phyloP scores from a whole-genome alignment of 441 rosid species.

The Daphne laureola region DNA sequence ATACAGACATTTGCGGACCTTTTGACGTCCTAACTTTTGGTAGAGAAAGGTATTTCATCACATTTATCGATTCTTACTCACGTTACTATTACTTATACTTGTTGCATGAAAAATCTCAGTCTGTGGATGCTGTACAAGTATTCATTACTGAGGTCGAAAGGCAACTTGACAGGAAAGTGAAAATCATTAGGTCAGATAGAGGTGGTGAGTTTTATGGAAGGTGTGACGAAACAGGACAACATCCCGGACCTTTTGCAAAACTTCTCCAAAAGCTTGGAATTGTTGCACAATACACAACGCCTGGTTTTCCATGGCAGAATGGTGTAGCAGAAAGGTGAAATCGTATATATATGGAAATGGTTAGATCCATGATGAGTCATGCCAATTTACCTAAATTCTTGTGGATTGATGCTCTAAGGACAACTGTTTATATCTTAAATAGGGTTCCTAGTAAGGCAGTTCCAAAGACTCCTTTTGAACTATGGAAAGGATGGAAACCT shows the following conservation, averaged over 20 bases:
- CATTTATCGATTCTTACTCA: slow-evolving; percentile 11
- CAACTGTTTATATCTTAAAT: neutral
- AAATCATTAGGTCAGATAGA: neutral
- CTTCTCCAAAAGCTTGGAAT: slow-evolving; percentile 4
- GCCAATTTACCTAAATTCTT: slow-evolving; percentile 1
- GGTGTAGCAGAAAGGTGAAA: slow-evolving; percentile 1
- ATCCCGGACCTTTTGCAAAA: slow-evolving; percentile 5
- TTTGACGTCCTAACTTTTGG: slow-evolving; percentile 4
- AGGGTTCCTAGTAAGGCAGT: slow-evolving; percentile 11
- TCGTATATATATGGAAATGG: slow-evolving; percentile 5
- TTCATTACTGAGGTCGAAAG: slow-evolving; percentile 7
- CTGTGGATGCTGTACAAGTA: neutral
- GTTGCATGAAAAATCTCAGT: slow-evolving; percentile 3
- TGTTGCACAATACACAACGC: slow-evolving; percentile 1
- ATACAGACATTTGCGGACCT: slow-evolving; percentile 10
- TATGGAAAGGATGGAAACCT: neutral
- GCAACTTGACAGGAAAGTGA: slow-evolving; percentile 12
- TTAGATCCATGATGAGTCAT: neutral
- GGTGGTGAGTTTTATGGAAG: slow-evolving; percentile 14
- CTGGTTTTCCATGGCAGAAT: neutral
- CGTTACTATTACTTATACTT: slow-evolving; percentile 1
- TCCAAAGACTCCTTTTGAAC: neutral
- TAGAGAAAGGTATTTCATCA: slow-evolving; percentile 10
- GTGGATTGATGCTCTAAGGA: slow-evolving; percentile 6
- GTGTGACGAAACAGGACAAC: slow-evolving; percentile 5